Evolutionary conservation across 495 filamentous ascomycete genomes (phyloP).

Genomic region (Monascus purpureus): DNA sequence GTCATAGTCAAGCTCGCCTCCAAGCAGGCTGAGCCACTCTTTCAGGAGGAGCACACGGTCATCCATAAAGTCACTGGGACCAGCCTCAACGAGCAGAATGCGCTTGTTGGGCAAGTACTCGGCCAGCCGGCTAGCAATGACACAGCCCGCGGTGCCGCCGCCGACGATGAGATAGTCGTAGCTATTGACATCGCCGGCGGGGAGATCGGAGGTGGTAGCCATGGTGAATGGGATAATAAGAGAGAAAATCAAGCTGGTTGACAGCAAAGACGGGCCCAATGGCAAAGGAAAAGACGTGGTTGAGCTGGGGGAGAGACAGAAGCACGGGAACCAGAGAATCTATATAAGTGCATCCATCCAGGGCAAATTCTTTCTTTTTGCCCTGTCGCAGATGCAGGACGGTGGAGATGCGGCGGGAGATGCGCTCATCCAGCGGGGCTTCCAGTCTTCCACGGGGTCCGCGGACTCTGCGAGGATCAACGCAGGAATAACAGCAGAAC

Average conservation of each 20-base stretch:
- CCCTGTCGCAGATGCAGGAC: no score
- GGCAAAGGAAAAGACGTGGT: no score
- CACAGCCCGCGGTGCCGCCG: no score
- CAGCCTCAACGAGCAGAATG: constrained; percentile 52
- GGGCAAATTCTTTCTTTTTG: no score
- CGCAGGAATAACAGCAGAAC: no score
- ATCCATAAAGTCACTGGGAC: constrained; percentile 46
- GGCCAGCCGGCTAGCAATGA: constrained; percentile 59
- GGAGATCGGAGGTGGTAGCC: constrained; percentile 47
- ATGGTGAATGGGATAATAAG: constrained; percentile 24
- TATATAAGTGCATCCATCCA: no score
- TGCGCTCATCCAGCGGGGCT: no score
- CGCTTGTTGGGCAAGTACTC: constrained; percentile 53
- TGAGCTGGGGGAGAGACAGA: background rate
- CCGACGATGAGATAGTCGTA: constrained; percentile 85
- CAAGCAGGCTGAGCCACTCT: constrained; percentile 65
- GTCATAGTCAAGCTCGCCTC: constrained; percentile 73
- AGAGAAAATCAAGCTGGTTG: background rate
- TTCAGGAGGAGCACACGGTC: constrained; percentile 61
- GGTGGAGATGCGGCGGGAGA: no score
- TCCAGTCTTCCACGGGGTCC: no score
- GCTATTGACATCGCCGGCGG: constrained; percentile 43
- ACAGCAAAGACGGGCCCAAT: background rate
- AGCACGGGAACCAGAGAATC: no score
- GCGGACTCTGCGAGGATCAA: no score